Base-by-base conservation (phyloP, 345 rosid genomes). In the Pistacia atlantica region DNA sequence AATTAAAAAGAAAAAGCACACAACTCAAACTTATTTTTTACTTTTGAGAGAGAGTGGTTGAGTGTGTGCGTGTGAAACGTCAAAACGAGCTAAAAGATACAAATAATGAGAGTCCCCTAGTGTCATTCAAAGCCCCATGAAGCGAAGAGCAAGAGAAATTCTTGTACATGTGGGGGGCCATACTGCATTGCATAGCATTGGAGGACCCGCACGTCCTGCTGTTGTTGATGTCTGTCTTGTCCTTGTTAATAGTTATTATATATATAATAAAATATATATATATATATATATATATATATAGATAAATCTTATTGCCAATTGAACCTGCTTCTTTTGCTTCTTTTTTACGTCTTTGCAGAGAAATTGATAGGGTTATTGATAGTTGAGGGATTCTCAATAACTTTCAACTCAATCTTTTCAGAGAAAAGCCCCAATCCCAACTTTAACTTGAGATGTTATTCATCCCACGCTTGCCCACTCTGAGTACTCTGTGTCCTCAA, bases 291-390 rank as follows among this genome's bases (percentile, higher is more conserved):
- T 31, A 31, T 31, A 31, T 31, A 0, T 46, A 16, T 14, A 60
- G 11, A 33, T 25, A 25, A 28, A 49, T 48, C 46, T 25, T 42
- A 16, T 77, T 72, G 78, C 75, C 65, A 64, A 18, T 16, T 68
- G 76, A 37, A 79, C 80, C 76, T 59, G 67, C 37, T 61, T 61
- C 76, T 76, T 88, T 42, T 90, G 86, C 94, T 88, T 90, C 83
- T 84, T 69, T 80, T 84, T 86, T 84, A 90, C 93, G 93, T 84
- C 83, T 88, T 78, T 60, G 80, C 80, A 71, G 77, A 69, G 65
- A 80, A 12, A 74, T 69, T 71, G 78, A 79, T 75, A 72, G 82
- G 80, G 35, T 74, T 22, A 5, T 71, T 10, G 64, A 71, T 37
- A 11, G 10, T 74, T 62, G 84, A 75, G 22, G 61, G 84, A 76